Evolutionary conservation across 306 rosid species (phyloP).

Genomic region (Glycine tomentella): DNA sequence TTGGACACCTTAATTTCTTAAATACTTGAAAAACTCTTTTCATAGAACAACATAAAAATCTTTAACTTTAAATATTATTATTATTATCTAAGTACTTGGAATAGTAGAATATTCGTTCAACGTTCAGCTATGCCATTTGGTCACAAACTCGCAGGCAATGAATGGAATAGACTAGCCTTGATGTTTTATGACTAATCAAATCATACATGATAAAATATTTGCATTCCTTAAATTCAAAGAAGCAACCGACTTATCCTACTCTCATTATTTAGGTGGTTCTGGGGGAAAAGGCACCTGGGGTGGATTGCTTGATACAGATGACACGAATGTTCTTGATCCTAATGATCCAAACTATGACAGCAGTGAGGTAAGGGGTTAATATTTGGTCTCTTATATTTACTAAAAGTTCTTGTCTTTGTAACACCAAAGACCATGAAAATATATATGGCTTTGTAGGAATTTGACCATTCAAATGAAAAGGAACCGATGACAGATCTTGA

Average conservation of each 20-base stretch:
- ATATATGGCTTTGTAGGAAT: conserved; percentile 54
- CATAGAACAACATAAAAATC: background rate
- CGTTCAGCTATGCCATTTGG: background rate
- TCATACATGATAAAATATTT: background rate
- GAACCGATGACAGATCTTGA: conserved; percentile 49
- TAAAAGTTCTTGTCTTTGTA: background rate
- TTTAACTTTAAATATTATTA: background rate
- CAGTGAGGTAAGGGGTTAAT: conserved; percentile 53
- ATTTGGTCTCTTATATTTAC: conserved; percentile 2
- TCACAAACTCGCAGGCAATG: background rate
- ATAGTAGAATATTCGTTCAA: background rate
- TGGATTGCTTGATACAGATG: conserved; percentile 69
- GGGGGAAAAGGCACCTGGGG: conserved; percentile 76
- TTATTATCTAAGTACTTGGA: background rate
- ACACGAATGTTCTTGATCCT: conserved; percentile 44
- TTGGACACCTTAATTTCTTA: background rate
- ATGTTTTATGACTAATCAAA: background rate
- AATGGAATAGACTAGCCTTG: conserved; percentile 12
- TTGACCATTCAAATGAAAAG: conserved; percentile 43
- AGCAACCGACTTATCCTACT: conserved; percentile 22
- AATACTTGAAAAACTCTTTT: background rate
- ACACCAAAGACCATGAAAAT: conserved; percentile 18
- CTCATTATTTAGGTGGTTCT: conserved; percentile 57
- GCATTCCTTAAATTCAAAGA: background rate
- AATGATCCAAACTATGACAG: conserved; percentile 71